Conservation (phyloP, 2,329 filamentous ascomycete species). For the Sclerotinia minor region DNA sequence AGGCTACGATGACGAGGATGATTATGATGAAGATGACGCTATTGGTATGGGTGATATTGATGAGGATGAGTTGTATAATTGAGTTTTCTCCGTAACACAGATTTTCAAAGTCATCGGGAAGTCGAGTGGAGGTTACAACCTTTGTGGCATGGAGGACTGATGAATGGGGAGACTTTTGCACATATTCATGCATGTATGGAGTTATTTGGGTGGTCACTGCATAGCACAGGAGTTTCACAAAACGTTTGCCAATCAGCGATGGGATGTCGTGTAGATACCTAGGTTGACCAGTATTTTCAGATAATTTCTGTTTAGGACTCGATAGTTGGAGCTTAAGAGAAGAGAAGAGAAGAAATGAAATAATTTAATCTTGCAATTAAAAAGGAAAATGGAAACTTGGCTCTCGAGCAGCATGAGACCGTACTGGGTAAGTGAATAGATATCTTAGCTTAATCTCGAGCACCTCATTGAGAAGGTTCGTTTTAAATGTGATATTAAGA, state of each 20-base stretch:
- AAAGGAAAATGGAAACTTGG: too few species aligned
- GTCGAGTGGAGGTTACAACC: not conserved
- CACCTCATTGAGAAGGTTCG: too few species aligned
- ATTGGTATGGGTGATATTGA: conserved; percentile 22
- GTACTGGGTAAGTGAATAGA: too few species aligned
- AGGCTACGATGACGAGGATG: conserved; percentile 14
- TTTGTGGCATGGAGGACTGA: not conserved
- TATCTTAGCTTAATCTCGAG: too few species aligned
- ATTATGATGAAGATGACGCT: conserved; percentile 18
- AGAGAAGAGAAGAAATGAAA: not conserved
- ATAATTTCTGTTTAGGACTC: not conserved
- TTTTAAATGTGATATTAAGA: too few species aligned
- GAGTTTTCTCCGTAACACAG: not conserved
- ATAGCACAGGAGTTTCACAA: conserved; percentile 10
- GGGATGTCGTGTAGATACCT: not conserved
- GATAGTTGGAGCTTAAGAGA: not conserved
- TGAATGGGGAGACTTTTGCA: not conserved
- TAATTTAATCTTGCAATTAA: not conserved
- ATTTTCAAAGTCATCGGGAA: not conserved
- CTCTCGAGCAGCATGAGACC: too few species aligned
- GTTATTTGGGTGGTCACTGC: conserved; percentile 2
- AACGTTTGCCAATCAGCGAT: not conserved
- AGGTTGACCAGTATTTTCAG: not conserved
- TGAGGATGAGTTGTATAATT: conserved; percentile 18
- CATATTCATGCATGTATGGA: not conserved